A percentile compares a stretch with the other conserved stretches of the same genome.
Conservation (phyloP, 441 rosid genomes). For the Gossypium davidsonii region DNA sequence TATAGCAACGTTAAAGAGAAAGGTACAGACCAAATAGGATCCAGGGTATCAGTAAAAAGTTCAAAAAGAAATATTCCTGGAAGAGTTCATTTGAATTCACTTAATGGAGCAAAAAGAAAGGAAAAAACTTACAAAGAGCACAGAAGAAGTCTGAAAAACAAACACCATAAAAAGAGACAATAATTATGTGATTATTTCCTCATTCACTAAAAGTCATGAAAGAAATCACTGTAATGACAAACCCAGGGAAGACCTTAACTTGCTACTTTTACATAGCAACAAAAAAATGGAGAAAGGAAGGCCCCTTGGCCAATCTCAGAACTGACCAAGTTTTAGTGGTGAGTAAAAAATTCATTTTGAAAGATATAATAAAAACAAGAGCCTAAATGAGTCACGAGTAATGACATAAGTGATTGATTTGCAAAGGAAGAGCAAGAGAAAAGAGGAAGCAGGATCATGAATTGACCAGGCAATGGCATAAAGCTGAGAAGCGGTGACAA, state of each 20-base stretch:
- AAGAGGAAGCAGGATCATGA: not conserved
- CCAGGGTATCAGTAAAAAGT: not conserved
- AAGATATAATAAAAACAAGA: conserved; percentile 1
- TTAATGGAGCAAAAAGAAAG: not conserved
- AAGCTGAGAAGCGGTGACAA: not conserved
- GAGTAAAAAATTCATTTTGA: not conserved
- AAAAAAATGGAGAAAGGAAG: not conserved
- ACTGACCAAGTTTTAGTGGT: not conserved
- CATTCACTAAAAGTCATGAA: not conserved
- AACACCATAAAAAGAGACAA: not conserved
- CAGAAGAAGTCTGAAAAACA: not conserved
- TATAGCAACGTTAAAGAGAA: not conserved
- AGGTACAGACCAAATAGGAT: not conserved
- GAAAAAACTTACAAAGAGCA: not conserved
- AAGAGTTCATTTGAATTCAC: not conserved
- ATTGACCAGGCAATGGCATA: not conserved
- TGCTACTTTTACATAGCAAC: not conserved
- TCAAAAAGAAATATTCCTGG: not conserved
- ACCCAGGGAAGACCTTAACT: not conserved
- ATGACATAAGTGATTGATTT: not conserved
- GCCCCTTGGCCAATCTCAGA: not conserved
- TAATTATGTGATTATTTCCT: not conserved
- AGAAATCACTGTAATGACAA: not conserved
- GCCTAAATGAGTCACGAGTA: not conserved
- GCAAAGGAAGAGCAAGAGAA: not conserved